Evolutionary conservation across 2,329 filamentous ascomycete species (phyloP).

Genomic region (Cladosporium sp.): DNA sequence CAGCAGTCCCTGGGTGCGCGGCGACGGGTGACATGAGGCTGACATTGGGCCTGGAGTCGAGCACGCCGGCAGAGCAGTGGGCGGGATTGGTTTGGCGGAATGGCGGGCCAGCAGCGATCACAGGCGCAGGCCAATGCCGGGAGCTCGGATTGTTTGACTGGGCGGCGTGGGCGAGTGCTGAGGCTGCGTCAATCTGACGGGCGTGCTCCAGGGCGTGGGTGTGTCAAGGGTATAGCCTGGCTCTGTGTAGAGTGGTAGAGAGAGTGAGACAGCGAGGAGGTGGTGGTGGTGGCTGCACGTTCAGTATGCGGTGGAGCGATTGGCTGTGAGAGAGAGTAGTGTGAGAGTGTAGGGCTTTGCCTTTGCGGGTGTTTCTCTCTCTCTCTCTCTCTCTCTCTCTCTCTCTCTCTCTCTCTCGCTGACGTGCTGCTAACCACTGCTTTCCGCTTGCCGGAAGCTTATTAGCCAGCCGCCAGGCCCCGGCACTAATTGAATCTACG

Average conservation of each 20-base stretch:
- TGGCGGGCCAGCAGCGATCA: background rate
- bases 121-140: background rate
- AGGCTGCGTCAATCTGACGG: no score
- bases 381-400: no score
- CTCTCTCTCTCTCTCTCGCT: no score
- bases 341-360: no score
- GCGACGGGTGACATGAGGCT: constrained; percentile 11
- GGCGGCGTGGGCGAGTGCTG: background rate
- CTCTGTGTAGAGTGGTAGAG: no score
- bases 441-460: no score
- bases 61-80: constrained; percentile 6
- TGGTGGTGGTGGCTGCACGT: constrained; percentile 7
- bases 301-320: background rate
- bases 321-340: background rate
- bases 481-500: no score
- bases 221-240: no score
- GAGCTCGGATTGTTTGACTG: background rate
- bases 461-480: no score
- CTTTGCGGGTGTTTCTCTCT: no score
- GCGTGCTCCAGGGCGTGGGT: no score
- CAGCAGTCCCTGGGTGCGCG: constrained; percentile 9
- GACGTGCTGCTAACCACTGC: no score
- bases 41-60: constrained; percentile 10
- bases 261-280: background rate
- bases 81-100: constrained; percentile 6